phyloP scores from a whole-genome alignment of 2,329 filamentous ascomycete genomes.

The Arthrobotrys musiformis region DNA sequence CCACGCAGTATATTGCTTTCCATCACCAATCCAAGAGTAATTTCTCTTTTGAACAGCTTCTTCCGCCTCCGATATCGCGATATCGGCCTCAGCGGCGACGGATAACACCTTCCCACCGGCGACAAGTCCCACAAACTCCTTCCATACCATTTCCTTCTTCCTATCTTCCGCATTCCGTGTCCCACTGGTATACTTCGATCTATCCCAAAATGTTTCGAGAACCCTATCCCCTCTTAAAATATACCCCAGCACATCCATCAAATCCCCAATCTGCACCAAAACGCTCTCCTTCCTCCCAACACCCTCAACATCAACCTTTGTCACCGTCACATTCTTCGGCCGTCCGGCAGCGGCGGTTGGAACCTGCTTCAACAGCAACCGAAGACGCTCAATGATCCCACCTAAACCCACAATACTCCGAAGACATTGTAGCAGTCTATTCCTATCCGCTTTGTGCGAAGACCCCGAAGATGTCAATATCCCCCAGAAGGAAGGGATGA shows the following conservation, averaged over 20 bases:
- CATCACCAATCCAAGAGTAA: constrained; percentile 72
- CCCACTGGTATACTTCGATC: constrained; percentile 60
- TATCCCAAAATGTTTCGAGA: constrained; percentile 56
- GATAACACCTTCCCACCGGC: constrained; percentile 72
- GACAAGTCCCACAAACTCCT: constrained; percentile 70
- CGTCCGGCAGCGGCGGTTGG: constrained; percentile 59
- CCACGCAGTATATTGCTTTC: constrained; percentile 76
- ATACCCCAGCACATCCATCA: constrained; percentile 64
- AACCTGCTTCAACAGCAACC: constrained; percentile 69
- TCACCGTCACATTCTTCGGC: constrained; percentile 41
- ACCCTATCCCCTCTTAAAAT: constrained; percentile 55
- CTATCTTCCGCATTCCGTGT: constrained; percentile 59
- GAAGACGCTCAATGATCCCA: constrained; percentile 77
- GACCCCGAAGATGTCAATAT: constrained; percentile 64
- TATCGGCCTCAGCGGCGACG: constrained; percentile 68
- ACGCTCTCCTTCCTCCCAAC: constrained; percentile 59
- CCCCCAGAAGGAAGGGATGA: constrained; percentile 84
- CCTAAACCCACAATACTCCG: constrained; percentile 80
- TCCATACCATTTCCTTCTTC: constrained; percentile 71
- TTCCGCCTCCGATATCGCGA: constrained; percentile 59
- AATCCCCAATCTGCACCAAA: constrained; percentile 62
- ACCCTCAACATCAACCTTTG: constrained; percentile 55
- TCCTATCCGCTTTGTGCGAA: constrained; percentile 63
- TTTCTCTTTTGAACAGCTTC: constrained; percentile 43
- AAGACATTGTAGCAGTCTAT: constrained; percentile 73